Evolutionary conservation across 2,329 filamentous ascomycete genomes (phyloP), one percentile per base, ranked within the genome.

Genomic region (Botryotinia narcissicola): DNA sequence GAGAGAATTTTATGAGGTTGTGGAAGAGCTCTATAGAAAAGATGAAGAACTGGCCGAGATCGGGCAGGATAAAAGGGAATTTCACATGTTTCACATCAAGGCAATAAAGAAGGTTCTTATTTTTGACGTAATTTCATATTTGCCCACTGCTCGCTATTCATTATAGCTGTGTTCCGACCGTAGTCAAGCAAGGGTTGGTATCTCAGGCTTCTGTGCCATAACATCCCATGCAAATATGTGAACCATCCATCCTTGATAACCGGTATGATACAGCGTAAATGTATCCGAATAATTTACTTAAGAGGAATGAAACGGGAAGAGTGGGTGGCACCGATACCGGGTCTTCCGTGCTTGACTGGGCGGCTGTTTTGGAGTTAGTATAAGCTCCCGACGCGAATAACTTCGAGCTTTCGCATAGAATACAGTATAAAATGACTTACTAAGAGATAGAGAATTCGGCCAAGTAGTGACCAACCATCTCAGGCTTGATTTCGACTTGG

Each of bases 301-400:
- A 99, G 93, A 86, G 96, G 96, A 90, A 99, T 99, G 93, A 99
- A 99, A 92, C 96, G 94, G 87, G 96, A 99, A 89, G 95, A 98
- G 93, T 99, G 95, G 82, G 96, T 99, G 84, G 96, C 96, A 97
- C 96, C 96, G 84, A 99, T 99, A 98, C 96, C 96, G 84, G 96
- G 96, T 87, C 96, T 90, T 91, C 96, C 96, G 93, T 99, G 96
- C 93, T 98, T 99, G 92, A 99, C 96, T 83, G 96, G 96, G 89
- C 95, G 95, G 93, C 94, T 97, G 82, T 84, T 66, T 37, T n/a
- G 7, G 20, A 35, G 57, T 73, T 18, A 70, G 63, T 25, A 44
- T 18, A 9, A n/a, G 7, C 42, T 32, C 20, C 18, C 37, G 16
- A 8, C n/a, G 14, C 12, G 29, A 57, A 51, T 1, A 12, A 4